Evolutionary conservation across 108 stramenopile species (phyloP).

Genomic region (Conticribra guillardii): DNA sequence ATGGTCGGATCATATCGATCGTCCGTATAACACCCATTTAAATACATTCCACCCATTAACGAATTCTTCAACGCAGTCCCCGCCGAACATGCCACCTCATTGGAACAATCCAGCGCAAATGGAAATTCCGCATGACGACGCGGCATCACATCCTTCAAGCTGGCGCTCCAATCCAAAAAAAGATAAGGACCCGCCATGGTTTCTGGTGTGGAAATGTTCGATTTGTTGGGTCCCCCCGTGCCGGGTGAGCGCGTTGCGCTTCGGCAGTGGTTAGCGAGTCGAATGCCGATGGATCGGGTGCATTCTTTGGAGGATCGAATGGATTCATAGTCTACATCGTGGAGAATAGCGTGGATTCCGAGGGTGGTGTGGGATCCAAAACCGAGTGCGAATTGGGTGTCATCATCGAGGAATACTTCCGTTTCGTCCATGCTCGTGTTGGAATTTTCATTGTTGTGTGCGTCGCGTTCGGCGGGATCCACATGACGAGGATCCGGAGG

Average conservation of each 20-base stretch:
- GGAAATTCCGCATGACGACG: constrained; percentile 64
- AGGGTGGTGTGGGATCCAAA: constrained; percentile 49
- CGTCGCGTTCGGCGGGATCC: neutral
- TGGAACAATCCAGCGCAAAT: constrained; percentile 71
- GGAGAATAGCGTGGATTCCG: constrained; percentile 52
- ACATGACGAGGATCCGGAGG: constrained; percentile 32
- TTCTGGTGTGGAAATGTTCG: constrained; percentile 36
- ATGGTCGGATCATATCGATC: constrained; percentile 65
- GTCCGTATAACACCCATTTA: constrained; percentile 60
- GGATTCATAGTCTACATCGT: constrained; percentile 72
- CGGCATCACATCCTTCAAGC: constrained; percentile 69
- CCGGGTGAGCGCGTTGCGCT: constrained; percentile 17
- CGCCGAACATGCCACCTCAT: constrained; percentile 65
- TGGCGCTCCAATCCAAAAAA: constrained; percentile 73
- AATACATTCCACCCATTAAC: constrained; percentile 51
- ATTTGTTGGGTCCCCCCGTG: constrained; percentile 23
- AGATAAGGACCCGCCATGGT: constrained; percentile 56
- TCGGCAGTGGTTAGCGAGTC: constrained; percentile 57
- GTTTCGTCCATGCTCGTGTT: constrained; percentile 5
- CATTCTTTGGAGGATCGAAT: constrained; percentile 78
- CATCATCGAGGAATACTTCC: constrained; percentile 19
- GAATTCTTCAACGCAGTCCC: constrained; percentile 74
- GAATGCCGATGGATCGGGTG: constrained; percentile 52
- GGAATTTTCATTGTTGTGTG: neutral
- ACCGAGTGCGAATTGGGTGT: constrained; percentile 19